Evolutionary conservation across 495 filamentous ascomycete species (phyloP), one percentile per base, ranked within the genome.

Genomic region (Penicillium silybi): DNA sequence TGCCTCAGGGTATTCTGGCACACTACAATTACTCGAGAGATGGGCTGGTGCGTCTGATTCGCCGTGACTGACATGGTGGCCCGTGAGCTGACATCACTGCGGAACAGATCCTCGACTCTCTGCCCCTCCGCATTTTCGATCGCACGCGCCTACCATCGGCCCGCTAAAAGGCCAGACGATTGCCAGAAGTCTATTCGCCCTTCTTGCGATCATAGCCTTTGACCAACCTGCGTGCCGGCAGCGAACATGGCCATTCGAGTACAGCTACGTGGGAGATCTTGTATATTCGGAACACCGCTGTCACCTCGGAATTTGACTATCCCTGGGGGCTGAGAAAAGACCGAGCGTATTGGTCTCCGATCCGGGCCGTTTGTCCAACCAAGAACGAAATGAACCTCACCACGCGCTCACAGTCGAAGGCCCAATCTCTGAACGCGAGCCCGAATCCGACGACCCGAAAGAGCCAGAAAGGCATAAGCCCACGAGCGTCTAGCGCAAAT

Each of bases 181-280:
- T 19, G 9, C 18, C 38, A 10, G 11, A 15, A 13, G 3, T 32
- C 29, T 32, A 11, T 13, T 32, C 29, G 29, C 29, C 29, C 13
- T 13, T 15, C 29, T 13, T 32, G 10, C 2, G 11, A 13, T 13
- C 29, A 1, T 32, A 32, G 8, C 2, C 29, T 6, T 27, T 2
- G 16, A 41, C 20, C 20, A 8, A 5, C 22, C 25, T 19, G 10
- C 40, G 34, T 20, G 15, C 52, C 37, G 41, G 27, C 34, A 53
- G 45, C 53, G 63, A 65, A 58, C 54, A 65, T 65, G 63, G 59
- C 59, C 51, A 61, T 55, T 56, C 57, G 60, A 50, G 44, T 46
- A 39, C 48, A 48, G 25, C 32, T n/a, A 37, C 15, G 49, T 49
- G 44, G 25, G 46, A 53, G 49, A 63, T 44, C 25, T 47, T 54